Conservation (phyloP, 2,329 filamentous ascomycete genomes). For the Ascochyta lentis region DNA sequence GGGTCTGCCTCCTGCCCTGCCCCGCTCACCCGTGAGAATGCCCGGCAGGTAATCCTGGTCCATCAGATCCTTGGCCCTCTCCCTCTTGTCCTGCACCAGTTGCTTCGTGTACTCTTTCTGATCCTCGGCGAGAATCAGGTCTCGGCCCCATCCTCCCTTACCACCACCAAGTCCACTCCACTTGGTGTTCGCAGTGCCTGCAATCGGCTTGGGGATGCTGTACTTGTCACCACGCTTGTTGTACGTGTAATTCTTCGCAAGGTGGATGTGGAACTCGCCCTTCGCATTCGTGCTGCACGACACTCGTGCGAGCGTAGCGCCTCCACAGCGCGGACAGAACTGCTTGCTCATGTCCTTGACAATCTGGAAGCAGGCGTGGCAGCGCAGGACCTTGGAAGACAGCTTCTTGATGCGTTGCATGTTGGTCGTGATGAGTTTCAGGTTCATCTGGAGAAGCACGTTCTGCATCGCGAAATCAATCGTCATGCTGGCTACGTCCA, state of each 20-base stretch:
- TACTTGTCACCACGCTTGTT: constrained; percentile 92
- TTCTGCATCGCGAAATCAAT: constrained; percentile 99
- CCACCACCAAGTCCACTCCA: constrained; percentile 72
- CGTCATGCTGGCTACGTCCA: constrained; percentile 90
- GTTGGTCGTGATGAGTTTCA: constrained; percentile 82
- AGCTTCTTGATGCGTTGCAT: constrained; percentile 82
- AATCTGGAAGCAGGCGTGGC: constrained; percentile 79
- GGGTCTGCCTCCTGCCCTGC: constrained; percentile 68
- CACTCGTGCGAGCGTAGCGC: constrained; percentile 82
- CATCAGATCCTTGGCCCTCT: constrained; percentile 83
- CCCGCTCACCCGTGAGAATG: constrained; percentile 81
- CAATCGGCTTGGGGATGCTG: constrained; percentile 88
- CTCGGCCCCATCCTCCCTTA: constrained; percentile 84
- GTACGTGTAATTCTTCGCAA: constrained; percentile 96
- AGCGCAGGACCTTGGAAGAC: constrained; percentile 88
- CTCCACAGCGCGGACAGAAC: constrained; percentile 91
- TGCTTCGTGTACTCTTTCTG: constrained; percentile 88
- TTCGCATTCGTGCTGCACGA: constrained; percentile 82
- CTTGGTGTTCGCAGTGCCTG: constrained; percentile 82
- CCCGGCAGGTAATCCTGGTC: constrained; percentile 90
- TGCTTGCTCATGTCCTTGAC: constrained; percentile 85
- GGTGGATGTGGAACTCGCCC: constrained; percentile 82
- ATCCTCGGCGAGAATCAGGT: constrained; percentile 87
- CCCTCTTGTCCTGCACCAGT: constrained; percentile 67
- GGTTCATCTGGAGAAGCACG: constrained; percentile 90